phyloP scores from a whole-genome alignment of 1,139 yeast genomes.

The Blastobotrys malaysiensis region DNA sequence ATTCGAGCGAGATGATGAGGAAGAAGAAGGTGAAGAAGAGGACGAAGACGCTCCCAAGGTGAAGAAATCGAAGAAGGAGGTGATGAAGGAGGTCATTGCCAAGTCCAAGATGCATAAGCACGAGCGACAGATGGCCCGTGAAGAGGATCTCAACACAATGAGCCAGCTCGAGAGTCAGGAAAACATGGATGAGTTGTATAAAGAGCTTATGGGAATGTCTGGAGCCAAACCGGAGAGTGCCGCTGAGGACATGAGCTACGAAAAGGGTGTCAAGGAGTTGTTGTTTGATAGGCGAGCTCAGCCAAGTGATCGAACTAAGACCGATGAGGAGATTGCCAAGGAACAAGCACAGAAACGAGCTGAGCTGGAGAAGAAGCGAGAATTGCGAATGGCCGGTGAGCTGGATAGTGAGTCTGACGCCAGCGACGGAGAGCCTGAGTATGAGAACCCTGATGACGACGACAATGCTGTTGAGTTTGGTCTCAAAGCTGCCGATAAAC shows the following conservation, averaged over 20 bases:
- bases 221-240: slow-evolving; percentile 18
- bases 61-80: slow-evolving; percentile 87
- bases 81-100: slow-evolving; percentile 94
- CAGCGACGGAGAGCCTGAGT: slow-evolving; percentile 21
- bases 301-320: slow-evolving; percentile 95
- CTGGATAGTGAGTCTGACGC: slow-evolving; percentile 42
- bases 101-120: slow-evolving; percentile 87
- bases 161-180: slow-evolving; percentile 74
- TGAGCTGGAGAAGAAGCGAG: slow-evolving; percentile 69
- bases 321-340: slow-evolving; percentile 70
- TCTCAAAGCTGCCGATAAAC: background rate
- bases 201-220: slow-evolving; percentile 41
- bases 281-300: slow-evolving; percentile 82
- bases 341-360: slow-evolving; percentile 70
- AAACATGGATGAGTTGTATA: slow-evolving; percentile 71
- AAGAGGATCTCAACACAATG: slow-evolving; percentile 63
- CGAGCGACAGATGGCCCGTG: slow-evolving; percentile 77
- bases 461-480: slow-evolving; percentile 15
- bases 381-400: slow-evolving; percentile 81
- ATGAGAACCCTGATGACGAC: slow-evolving; percentile 25
- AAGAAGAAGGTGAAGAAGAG: slow-evolving; percentile 32
- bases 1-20: slow-evolving; percentile 11
- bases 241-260: slow-evolving; percentile 54
- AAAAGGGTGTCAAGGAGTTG: slow-evolving; percentile 69
- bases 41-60: slow-evolving; percentile 42